A percentile compares a stretch with the other conserved stretches of the same genome.
These are phyloP conservation scores for Casuarina equisetifolia DNA, from an alignment of 306 rosid genomes.

Conservation along the genomic window DNA sequence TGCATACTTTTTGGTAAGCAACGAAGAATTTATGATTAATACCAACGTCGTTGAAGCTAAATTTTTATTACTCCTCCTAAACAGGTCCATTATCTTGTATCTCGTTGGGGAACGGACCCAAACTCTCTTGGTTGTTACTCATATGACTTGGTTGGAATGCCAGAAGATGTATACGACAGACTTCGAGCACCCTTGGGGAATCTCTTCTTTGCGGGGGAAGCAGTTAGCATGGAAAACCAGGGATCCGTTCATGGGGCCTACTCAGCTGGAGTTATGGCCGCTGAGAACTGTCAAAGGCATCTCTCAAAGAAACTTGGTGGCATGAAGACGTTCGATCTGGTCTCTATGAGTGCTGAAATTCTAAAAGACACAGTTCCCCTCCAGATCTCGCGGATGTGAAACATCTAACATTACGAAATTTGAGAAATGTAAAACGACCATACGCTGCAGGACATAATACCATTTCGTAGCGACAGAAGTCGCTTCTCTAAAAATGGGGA, in stretches of 20 bases:
- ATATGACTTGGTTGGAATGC: constrained; percentile 70
- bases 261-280: constrained; percentile 42
- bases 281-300: constrained; percentile 40
- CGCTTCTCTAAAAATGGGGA: not conserved
- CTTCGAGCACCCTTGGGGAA: constrained; percentile 68
- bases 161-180: constrained; percentile 59
- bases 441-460: too few relatives aligned
- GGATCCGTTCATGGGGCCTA: constrained; percentile 71
- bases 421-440: not conserved
- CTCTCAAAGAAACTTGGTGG: constrained; percentile 38
- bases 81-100: constrained; percentile 74
- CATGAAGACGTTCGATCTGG: constrained; percentile 30
- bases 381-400: constrained; percentile 57
- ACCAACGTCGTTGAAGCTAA: not conserved
- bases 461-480: too few relatives aligned
- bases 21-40: not conserved
- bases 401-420: constrained; percentile 1
- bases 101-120: constrained; percentile 77
- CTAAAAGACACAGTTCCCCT: constrained; percentile 47
- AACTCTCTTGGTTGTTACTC: constrained; percentile 75
- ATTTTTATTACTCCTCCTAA: constrained; percentile 24
- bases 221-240: constrained; percentile 60
- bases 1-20: constrained; percentile 1
- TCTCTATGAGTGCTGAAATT: constrained; percentile 37
- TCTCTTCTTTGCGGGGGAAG: constrained; percentile 40